Evolutionary conservation across 495 filamentous ascomycete species (phyloP).

Genomic region (Daldinia loculata): DNA sequence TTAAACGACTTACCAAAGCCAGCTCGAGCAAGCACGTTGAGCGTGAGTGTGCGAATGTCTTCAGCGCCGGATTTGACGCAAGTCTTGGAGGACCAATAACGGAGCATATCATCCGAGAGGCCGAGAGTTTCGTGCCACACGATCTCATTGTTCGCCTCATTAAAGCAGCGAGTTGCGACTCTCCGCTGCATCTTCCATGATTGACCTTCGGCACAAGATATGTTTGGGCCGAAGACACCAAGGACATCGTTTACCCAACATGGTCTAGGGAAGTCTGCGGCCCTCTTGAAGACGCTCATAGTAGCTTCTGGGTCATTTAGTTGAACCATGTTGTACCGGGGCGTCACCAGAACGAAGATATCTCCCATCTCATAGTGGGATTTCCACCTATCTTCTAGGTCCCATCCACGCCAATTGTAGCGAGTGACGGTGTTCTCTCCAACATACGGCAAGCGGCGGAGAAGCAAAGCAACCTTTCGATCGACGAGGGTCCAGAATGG

Average conservation of each 20-base stretch:
- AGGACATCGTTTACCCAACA: neutral
- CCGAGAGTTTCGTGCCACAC: neutral
- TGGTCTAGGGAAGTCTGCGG: neutral
- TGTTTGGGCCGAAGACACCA: neutral
- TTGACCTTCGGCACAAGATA: neutral
- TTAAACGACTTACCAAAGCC: neutral
- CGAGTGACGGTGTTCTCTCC: neutral
- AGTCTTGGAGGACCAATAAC: neutral
- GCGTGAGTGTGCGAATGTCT: neutral
- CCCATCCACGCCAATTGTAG: neutral
- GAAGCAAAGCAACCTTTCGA: neutral
- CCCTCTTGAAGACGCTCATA: neutral
- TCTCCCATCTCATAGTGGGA: neutral
- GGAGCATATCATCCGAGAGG: neutral
- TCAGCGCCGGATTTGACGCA: neutral
- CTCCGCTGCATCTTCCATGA: neutral
- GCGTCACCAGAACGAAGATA: too few species aligned
- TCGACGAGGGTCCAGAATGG: neutral
- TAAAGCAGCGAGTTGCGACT: neutral
- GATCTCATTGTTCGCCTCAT: neutral
- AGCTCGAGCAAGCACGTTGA: neutral
- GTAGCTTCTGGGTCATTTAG: neutral
- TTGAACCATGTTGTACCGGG: too few species aligned
- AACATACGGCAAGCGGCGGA: neutral
- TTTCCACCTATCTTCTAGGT: neutral